Conservation (phyloP, 345 rosid species). For the Eucalyptus fibrosa region DNA sequence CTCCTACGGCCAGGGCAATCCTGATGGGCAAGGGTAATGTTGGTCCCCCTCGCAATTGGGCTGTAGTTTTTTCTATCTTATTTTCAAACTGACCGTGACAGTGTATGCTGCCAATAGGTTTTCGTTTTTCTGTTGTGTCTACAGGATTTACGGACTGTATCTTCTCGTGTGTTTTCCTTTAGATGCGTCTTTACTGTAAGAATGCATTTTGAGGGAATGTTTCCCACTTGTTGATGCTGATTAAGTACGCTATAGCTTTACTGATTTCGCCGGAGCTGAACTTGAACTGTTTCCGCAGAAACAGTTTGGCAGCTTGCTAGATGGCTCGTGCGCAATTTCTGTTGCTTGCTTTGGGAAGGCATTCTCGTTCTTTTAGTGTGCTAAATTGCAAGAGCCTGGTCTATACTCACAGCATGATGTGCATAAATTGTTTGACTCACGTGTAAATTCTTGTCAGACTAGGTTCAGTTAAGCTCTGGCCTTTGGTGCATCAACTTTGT, state of each 20-base stretch:
- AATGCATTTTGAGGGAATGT: background rate
- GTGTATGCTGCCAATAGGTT: background rate
- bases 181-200: background rate
- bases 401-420: background rate
- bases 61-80: background rate
- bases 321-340: background rate
- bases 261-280: background rate
- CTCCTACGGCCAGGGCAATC: slow-evolving; percentile 45
- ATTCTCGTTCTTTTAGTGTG: background rate
- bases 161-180: background rate
- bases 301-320: background rate
- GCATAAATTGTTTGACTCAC: background rate
- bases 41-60: background rate
- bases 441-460: background rate
- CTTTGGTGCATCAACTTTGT: background rate
- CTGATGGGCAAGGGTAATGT: slow-evolving; percentile 40
- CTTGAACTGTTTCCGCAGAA: background rate
- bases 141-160: background rate
- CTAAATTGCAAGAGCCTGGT: background rate
- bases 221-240: background rate
- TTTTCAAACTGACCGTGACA: background rate
- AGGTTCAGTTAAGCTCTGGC: background rate
- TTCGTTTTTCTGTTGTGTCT: background rate
- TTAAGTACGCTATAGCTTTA: background rate
- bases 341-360: background rate